Base-by-base conservation (phyloP, 2,329 filamentous ascomycete species). In the Lachnellula occidentalis region DNA sequence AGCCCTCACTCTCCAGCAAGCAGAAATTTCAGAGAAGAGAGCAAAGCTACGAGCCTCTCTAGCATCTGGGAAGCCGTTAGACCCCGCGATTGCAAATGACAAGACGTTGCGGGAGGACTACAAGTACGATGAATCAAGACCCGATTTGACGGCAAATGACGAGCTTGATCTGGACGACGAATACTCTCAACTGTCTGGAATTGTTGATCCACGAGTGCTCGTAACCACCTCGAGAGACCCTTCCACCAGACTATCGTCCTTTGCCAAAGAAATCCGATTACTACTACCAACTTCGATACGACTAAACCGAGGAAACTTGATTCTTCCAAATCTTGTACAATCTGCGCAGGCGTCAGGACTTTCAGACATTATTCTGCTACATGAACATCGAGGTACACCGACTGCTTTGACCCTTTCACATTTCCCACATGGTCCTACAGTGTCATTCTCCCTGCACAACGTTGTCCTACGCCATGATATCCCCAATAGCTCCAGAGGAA, bases 381-480 rank as follows among this genome's bases (percentile, higher is more conserved):
- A 96, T 70, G 94, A 97, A 68, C 92, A 96, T 71, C 83, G 94
- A 69, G 92, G 92, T 65, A 92, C 88, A 1, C 94, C 94, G 0
- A 96, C 92, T 0, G 92, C 91, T 1, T 75, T 99, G 63, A 95
- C 90, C 1, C 75, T 96, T 37, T 91, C 86, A 1, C 91, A 96
- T 68, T 84, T 95, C 47, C 91, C 91, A 1, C 90, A 95, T 67
- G 91, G 92, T 0, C 91, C 91, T 0, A 96, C 89, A 5, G 86
- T 86, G 31, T 91, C 87, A 9, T 96, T 96, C 72, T 91, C 86
- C 5, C 76, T 96, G 17, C 90, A 95, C 71, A 97, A 99, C 61
- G 92, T 97, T 3, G 87, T 96, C 9, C 77, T 99, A 49, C 85
- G 94, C 45, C 89, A 92, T 57, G 94, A 99, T 69, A 95, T 99